phyloP scores from a whole-genome alignment of 495 filamentous ascomycete genomes.

The Xylaria grammica region DNA sequence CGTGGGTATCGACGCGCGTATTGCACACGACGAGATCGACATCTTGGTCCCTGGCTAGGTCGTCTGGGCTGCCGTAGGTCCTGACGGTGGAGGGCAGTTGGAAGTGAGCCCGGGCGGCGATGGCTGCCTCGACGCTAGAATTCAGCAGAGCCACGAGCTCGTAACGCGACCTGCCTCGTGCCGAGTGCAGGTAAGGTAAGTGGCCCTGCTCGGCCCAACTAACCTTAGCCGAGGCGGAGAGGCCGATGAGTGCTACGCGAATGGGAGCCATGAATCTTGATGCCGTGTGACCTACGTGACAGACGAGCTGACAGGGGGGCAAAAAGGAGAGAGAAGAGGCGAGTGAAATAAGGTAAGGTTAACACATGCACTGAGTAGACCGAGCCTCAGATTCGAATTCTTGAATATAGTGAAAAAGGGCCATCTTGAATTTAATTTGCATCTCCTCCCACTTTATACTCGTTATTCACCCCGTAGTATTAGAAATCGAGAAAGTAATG shows the following conservation, averaged over 20 bases:
- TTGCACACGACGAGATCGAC: constrained; percentile 64
- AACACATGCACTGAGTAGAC: too few relatives aligned
- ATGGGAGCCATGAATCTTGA: constrained; percentile 56
- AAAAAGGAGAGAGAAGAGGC: too few relatives aligned
- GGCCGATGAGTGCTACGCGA: constrained; percentile 63
- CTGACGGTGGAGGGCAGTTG: constrained; percentile 48
- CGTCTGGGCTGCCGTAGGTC: constrained; percentile 57
- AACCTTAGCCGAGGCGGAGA: constrained; percentile 51
- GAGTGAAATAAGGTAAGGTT: too few relatives aligned
- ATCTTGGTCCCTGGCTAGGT: constrained; percentile 50
- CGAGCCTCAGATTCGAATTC: too few relatives aligned
- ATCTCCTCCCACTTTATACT: constrained; percentile 8
- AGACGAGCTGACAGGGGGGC: too few relatives aligned
- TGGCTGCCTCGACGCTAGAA: constrained; percentile 54
- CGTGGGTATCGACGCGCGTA: constrained; percentile 61
- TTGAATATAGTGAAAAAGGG: too few relatives aligned
- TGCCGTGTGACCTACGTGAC: too few relatives aligned
- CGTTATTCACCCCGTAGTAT: background rate
- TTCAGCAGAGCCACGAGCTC: constrained; percentile 65
- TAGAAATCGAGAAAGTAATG: constrained; percentile 10
- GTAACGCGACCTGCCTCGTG: constrained; percentile 47
- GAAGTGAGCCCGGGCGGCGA: constrained; percentile 53
- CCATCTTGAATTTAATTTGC: too few relatives aligned
- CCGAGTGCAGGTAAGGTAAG: constrained; percentile 59
- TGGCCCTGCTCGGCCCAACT: constrained; percentile 63